A percentile compares a stretch with the other conserved stretches of the same genome.
Conservation (phyloP, 2,329 filamentous ascomycete genomes). For the Hymenoscyphus albidus region DNA sequence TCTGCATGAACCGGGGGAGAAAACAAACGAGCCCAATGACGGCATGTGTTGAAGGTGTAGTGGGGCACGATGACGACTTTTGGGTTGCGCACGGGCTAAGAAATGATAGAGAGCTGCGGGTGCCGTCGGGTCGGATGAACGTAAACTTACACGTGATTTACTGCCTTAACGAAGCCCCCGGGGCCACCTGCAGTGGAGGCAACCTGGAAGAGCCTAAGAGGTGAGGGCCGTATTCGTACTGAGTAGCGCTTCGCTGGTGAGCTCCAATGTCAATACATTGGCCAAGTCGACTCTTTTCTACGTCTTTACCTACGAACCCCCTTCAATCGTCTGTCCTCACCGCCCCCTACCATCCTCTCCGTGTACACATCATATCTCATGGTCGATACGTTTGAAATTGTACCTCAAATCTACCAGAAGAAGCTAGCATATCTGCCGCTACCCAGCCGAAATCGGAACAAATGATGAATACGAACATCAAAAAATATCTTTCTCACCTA, state of each 20-base stretch:
- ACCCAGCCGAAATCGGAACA: not conserved
- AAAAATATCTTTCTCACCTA: not conserved
- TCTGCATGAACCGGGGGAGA: not conserved
- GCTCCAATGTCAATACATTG: not conserved
- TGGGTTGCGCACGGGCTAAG: not conserved
- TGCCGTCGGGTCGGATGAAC: too few species aligned
- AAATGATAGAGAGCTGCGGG: not conserved
- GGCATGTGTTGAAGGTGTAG: not conserved
- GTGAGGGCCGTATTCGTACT: too few species aligned
- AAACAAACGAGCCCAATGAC: not conserved
- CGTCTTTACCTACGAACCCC: not conserved
- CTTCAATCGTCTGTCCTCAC: not conserved
- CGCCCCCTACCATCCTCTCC: not conserved
- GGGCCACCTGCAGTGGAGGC: too few species aligned
- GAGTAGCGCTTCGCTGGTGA: not conserved
- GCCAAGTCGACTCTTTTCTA: not conserved
- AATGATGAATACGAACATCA: not conserved
- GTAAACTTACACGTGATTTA: not conserved
- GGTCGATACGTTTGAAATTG: not conserved
- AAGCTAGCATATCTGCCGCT: not conserved
- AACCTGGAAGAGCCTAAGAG: too few species aligned
- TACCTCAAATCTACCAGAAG: not conserved
- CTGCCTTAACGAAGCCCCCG: not conserved
- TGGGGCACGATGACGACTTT: not conserved
- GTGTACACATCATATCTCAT: not conserved